Evolutionary conservation across 805 yeast species (phyloP).

Genomic region (Clavispora santaluciae): DNA sequence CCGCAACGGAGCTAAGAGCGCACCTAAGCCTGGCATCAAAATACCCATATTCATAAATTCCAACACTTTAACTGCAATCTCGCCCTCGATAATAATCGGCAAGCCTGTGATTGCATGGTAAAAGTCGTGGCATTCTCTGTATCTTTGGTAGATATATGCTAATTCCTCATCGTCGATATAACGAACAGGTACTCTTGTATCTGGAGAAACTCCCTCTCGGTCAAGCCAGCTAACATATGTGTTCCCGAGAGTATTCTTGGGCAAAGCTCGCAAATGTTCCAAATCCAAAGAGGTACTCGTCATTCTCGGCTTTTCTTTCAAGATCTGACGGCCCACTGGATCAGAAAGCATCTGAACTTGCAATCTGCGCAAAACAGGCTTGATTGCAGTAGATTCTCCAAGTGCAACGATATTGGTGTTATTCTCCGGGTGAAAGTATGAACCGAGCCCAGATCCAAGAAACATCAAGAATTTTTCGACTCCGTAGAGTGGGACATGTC

Average conservation of each 20-base stretch:
- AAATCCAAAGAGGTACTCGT: slow-evolving; percentile 67
- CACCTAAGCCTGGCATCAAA: slow-evolving; percentile 94
- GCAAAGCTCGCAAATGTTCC: slow-evolving; percentile 53
- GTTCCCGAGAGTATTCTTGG: slow-evolving; percentile 68
- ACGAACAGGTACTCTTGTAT: slow-evolving; percentile 82
- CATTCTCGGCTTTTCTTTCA: slow-evolving; percentile 78
- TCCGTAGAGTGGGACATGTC: slow-evolving; percentile 69
- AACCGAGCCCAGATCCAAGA: slow-evolving; percentile 70
- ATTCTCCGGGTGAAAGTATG: slow-evolving; percentile 70
- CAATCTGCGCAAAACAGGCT: slow-evolving; percentile 56
- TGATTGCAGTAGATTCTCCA: slow-evolving; percentile 87
- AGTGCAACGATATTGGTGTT: slow-evolving; percentile 73
- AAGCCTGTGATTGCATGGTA: slow-evolving; percentile 88
- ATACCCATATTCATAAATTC: slow-evolving; percentile 90
- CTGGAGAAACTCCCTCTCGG: slow-evolving; percentile 87
- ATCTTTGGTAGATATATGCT: slow-evolving; percentile 89
- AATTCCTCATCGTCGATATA: slow-evolving; percentile 86
- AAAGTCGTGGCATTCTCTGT: slow-evolving; percentile 95
- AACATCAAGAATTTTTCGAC: slow-evolving; percentile 64
- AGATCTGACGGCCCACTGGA: slow-evolving; percentile 68
- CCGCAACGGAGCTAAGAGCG: slow-evolving; percentile 81
- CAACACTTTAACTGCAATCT: slow-evolving; percentile 85
- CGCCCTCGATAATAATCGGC: slow-evolving; percentile 95
- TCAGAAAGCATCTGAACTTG: slow-evolving; percentile 73
- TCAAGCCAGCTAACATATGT: slow-evolving; percentile 80